Base-by-base conservation (phyloP, 352 stramenopile genomes). In the Sclerospora graminicola region DNA sequence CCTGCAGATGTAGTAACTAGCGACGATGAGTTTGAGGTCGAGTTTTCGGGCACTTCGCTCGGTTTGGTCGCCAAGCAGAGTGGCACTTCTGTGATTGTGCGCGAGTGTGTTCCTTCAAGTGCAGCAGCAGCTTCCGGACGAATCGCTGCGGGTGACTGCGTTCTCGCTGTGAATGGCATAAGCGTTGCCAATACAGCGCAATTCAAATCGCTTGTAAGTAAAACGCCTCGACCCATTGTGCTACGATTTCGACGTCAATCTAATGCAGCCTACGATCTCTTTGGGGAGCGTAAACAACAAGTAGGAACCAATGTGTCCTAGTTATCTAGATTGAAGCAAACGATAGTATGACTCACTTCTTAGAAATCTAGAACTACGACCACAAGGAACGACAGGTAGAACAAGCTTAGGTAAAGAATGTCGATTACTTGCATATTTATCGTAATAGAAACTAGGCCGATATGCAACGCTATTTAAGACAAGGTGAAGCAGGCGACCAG, bases 41-140 rank as follows among this genome's bases (percentile, higher is more conserved):
- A 76, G 31, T 92, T 92, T 43, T 48, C 60, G 8, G 59, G 55
- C 8, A 45, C 54, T 10, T 59, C 78, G 14, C 56, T 92, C 15
- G 81, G 81, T 6, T 53, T 92, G 15, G 66, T 86, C 24, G 76
- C 78, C 27, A 84, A 84, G 48, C 69, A 89, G 48, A 84, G 65
- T 39, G 63, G 66, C 0, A 42, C 30, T 10, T 58, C 57, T 2
- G 77, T 91, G 36, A 72, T 88, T 19, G 80, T 91, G 20, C 70
- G 71, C 5, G 77, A 89, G 52, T 88, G 78, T 32, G 52, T 87
- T 7, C 51, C 58, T 5, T 80, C 67, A 0, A 79, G 77, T 19
- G 51, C 57, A 2, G 81, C 81, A 13, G 51, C 79, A 13, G 60
- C 57, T 27, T 69, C 58, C 1, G 78, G 78, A 1, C 51, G 52